Base-by-base conservation (phyloP, 106 monocot species). In the Platanthera zijinensis region DNA sequence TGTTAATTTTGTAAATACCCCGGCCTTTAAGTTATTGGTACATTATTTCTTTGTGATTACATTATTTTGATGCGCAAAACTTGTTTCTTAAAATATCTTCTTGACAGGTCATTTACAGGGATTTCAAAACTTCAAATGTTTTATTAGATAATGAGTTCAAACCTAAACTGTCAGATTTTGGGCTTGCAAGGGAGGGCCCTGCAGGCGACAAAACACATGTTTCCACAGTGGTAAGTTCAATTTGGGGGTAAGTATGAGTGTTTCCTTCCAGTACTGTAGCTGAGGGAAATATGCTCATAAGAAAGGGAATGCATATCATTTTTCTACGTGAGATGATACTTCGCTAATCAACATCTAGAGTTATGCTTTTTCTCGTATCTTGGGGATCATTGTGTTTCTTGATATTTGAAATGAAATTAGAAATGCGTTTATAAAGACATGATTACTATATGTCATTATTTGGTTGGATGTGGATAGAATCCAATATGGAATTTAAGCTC, bases 131-230 rank as follows among this genome's bases (percentile, higher is more conserved):
- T 4, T 74, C 83, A 71, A 83, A 83, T 62, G 79, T 83, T 5
- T 59, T 83, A 6, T 48, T 83, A 70, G 75, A 83, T 52, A 48
- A 39, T 14, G 83, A 83, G 4, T 83, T 83, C 48, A 79, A 75
- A 8, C 83, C 83, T 10, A 83, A 76, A 57, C 47, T 83, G 8
- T 83, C 83, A 3, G 83, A 83, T 67, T 83, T 83, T 63, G 83
- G 83, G 22, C 75, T 83, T 75, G 83, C 83, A 39, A 76, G 83
- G 75, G 83, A 83, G 71, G 83, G 83, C 10, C 83, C 83, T 21
- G 67, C 79, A 61, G 83, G 69, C 12, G 83, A 79, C 11, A 78
- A 50, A 22, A 83, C 79, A 61, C 83, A 83, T 71, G 83, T 83
- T 28, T 75, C 83, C 3, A 83, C 83, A 28, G 79, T 75, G 57